Evolutionary conservation across 1,284 basidiomycete genomes (phyloP).

Genomic region (Sporisorium graminicola): DNA sequence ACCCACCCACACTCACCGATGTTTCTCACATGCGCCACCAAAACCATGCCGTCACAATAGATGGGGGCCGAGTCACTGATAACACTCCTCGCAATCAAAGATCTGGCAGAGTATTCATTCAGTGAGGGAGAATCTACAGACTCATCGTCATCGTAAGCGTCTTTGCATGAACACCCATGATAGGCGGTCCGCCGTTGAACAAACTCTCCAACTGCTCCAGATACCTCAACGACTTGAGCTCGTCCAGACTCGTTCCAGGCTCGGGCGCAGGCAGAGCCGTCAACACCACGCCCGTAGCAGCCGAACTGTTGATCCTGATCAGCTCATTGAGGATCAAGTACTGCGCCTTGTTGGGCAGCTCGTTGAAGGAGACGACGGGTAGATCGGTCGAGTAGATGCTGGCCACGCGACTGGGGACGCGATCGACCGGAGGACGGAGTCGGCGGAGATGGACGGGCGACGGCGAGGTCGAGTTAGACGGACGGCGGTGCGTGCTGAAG

Average conservation of each 20-base stretch:
- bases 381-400: constrained; percentile 38
- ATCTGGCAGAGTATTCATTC: not conserved
- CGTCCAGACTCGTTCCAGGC: constrained; percentile 59
- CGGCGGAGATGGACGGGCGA: constrained; percentile 19
- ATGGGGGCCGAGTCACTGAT: not conserved
- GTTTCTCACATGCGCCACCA: not conserved
- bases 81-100: not conserved
- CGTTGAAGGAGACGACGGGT: constrained; percentile 64
- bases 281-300: constrained; percentile 63
- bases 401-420: constrained; percentile 11
- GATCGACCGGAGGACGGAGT: constrained; percentile 10
- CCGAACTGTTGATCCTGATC: constrained; percentile 62
- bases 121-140: constrained; percentile 20
- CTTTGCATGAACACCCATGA: constrained; percentile 67
- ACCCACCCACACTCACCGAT: not conserved
- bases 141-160: constrained; percentile 67
- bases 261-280: constrained; percentile 68
- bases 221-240: constrained; percentile 56
- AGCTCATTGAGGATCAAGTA: constrained; percentile 68
- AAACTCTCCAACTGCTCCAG: constrained; percentile 64
- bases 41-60: not conserved
- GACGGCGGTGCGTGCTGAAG: not conserved
- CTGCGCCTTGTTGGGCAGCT: constrained; percentile 67
- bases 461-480: constrained; percentile 3
- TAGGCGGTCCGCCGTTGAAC: constrained; percentile 64